Conservation (phyloP, 768 basidiomycete species). For the Sarcomyxa edulis region DNA sequence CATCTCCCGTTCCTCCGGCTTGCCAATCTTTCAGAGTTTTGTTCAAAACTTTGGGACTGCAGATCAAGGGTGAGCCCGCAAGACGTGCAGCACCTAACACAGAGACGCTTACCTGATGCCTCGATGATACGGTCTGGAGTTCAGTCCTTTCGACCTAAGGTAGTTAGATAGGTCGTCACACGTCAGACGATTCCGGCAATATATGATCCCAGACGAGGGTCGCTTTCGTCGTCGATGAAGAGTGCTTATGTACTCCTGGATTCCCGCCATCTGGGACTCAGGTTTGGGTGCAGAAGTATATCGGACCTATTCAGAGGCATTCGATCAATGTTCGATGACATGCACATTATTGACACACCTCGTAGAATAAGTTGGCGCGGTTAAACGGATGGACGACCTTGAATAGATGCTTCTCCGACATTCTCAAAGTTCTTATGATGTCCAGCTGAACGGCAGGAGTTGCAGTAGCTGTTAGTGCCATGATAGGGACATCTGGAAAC, state of each 20-base stretch:
- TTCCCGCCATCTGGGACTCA: constrained; percentile 54
- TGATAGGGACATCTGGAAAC: constrained; percentile 71
- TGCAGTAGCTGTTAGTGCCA: constrained; percentile 85
- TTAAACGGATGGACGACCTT: constrained; percentile 78
- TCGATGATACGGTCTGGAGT: constrained; percentile 69
- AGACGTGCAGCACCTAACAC: background rate
- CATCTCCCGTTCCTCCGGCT: constrained; percentile 42
- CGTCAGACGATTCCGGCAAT: constrained; percentile 62
- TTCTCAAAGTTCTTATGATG: constrained; percentile 61
- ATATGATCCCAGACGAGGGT: constrained; percentile 69
- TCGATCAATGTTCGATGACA: too few species aligned
- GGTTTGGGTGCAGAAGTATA: constrained; percentile 53
- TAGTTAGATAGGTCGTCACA: constrained; percentile 66
- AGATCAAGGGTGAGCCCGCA: background rate
- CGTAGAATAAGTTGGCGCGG: constrained; percentile 74
- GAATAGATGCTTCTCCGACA: constrained; percentile 51
- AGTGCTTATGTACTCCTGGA: constrained; percentile 59
- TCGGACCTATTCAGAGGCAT: constrained; percentile 53
- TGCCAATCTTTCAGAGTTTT: constrained; percentile 59
- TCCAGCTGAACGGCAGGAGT: constrained; percentile 68
- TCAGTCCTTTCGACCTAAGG: constrained; percentile 62
- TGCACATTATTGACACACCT: constrained; percentile 41
- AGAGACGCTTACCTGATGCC: constrained; percentile 46
- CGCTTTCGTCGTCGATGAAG: constrained; percentile 55
- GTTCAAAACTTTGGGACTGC: constrained; percentile 46